A percentile compares a stretch with the other conserved stretches of the same genome.
These are phyloP conservation scores for Alternaria arbusti DNA, from an alignment of 2,329 filamentous ascomycete genomes.

Conservation along the genomic window DNA sequence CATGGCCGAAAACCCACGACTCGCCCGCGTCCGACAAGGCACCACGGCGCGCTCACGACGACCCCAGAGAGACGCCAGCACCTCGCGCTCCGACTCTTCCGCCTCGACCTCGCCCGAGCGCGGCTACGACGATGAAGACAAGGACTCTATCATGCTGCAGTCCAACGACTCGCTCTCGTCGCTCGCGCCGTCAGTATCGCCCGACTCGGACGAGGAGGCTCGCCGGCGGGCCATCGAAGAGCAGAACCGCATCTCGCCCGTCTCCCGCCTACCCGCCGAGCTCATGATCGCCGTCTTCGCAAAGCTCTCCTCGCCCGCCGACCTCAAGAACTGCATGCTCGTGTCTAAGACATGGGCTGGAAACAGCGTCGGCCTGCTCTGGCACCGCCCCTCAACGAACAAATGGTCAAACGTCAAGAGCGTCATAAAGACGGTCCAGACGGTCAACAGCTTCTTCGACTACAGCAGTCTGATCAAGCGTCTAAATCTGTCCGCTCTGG, in stretches of 20 bases:
- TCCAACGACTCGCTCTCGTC: conserved; percentile 92
- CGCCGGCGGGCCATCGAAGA: conserved; percentile 61
- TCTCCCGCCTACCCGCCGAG: conserved; percentile 88
- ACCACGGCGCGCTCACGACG: conserved; percentile 44
- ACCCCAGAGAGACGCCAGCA: conserved; percentile 39
- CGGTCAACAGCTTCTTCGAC: conserved; percentile 78
- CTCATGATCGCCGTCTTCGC: conserved; percentile 92
- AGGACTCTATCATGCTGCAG: conserved; percentile 85
- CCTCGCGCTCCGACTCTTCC: conserved; percentile 58
- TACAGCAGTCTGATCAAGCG: conserved; percentile 92
- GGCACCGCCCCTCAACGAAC: conserved; percentile 91
- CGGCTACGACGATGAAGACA: conserved; percentile 87
- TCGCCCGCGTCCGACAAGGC: conserved; percentile 10
- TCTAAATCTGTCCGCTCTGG: conserved; percentile 84
- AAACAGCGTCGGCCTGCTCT: conserved; percentile 90
- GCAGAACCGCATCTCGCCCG: conserved; percentile 74
- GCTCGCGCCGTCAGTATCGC: conserved; percentile 78
- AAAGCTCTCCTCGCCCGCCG: conserved; percentile 75
- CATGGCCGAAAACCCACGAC: conserved; percentile 14
- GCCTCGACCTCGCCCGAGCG: conserved; percentile 77
- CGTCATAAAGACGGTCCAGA: conserved; percentile 79
- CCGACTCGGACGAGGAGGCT: conserved; percentile 77
- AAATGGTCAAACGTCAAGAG: conserved; percentile 81
- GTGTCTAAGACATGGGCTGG: conserved; percentile 94
- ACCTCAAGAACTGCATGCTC: conserved; percentile 87